phyloP scores from a whole-genome alignment of 805 yeast genomes.

The Candida incommunis region DNA sequence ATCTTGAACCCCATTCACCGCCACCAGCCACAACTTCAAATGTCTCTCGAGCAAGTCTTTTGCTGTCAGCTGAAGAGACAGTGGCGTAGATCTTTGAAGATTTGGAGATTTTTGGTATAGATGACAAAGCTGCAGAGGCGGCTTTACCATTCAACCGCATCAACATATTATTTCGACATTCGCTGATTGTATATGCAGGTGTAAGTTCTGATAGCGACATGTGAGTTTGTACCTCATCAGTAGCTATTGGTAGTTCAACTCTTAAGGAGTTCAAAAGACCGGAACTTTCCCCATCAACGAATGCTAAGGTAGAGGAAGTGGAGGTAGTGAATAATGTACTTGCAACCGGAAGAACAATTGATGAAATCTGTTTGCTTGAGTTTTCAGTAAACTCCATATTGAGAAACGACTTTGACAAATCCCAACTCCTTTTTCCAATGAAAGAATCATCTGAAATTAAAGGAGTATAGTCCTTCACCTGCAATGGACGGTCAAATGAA shows the following conservation, averaged over 20 bases:
- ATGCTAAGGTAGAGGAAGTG: slow-evolving; percentile 8
- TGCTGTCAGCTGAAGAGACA: not conserved
- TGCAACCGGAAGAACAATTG: slow-evolving; percentile 18
- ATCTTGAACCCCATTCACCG: slow-evolving; percentile 62
- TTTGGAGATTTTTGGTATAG: slow-evolving; percentile 25
- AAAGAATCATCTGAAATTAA: slow-evolving; percentile 3
- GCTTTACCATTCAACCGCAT: slow-evolving; percentile 43
- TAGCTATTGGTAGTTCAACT: not conserved
- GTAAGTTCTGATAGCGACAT: slow-evolving; percentile 6
- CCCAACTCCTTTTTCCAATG: slow-evolving; percentile 7
- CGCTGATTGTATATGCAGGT: slow-evolving; percentile 28
- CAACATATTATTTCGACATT: slow-evolving; percentile 42
- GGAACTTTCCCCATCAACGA: slow-evolving; percentile 3
- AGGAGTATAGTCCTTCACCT: slow-evolving; percentile 10
- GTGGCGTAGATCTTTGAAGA: slow-evolving; percentile 9
- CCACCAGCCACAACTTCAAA: slow-evolving; percentile 56
- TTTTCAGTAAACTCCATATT: slow-evolving; percentile 4
- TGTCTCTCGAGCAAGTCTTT: slow-evolving; percentile 9
- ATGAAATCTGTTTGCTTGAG: not conserved
- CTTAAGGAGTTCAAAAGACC: slow-evolving; percentile 10
- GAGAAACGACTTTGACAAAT: slow-evolving; percentile 8
- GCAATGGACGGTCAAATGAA: slow-evolving; percentile 8
- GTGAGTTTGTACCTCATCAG: slow-evolving; percentile 7
- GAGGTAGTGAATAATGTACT: slow-evolving; percentile 21
- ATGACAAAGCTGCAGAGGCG: slow-evolving; percentile 25